phyloP scores from a whole-genome alignment of 345 rosid genomes.

The Eucalyptus cladocalyx region DNA sequence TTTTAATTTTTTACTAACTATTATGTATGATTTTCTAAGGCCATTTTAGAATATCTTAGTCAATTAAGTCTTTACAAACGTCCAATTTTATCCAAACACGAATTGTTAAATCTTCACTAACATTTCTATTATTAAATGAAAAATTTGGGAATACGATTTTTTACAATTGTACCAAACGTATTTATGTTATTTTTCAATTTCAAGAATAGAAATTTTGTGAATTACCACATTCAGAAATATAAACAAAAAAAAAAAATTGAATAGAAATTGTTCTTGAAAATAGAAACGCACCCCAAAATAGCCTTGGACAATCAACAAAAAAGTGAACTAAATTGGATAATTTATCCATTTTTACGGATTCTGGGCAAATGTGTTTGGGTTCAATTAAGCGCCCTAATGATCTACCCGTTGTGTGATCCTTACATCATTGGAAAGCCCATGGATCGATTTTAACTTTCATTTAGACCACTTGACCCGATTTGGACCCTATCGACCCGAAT shows the following conservation, averaged over 20 bases:
- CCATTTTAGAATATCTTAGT: background rate
- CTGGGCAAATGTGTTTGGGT: background rate
- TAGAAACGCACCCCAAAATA: accelerated
- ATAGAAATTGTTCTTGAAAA: accelerated
- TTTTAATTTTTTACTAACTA: accelerated
- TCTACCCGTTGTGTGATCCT: background rate
- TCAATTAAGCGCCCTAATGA: background rate
- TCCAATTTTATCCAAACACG: too few species aligned
- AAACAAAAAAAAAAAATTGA: too few species aligned
- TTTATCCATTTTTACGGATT: background rate
- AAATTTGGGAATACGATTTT: accelerated
- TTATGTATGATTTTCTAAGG: accelerated
- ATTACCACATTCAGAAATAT: accelerated
- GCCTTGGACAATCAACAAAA: background rate
- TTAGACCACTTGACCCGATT: background rate
- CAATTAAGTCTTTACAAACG: too few species aligned
- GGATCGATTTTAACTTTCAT: background rate
- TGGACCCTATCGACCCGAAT: background rate
- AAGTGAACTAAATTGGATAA: background rate
- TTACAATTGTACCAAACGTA: background rate
- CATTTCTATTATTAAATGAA: accelerated
- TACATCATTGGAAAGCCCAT: background rate
- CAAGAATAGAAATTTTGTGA: accelerated
- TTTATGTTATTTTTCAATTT: background rate
- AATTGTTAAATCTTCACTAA: background rate